Conservation (phyloP, 139 green algal genomes). For the Chlorella sp. region DNA sequence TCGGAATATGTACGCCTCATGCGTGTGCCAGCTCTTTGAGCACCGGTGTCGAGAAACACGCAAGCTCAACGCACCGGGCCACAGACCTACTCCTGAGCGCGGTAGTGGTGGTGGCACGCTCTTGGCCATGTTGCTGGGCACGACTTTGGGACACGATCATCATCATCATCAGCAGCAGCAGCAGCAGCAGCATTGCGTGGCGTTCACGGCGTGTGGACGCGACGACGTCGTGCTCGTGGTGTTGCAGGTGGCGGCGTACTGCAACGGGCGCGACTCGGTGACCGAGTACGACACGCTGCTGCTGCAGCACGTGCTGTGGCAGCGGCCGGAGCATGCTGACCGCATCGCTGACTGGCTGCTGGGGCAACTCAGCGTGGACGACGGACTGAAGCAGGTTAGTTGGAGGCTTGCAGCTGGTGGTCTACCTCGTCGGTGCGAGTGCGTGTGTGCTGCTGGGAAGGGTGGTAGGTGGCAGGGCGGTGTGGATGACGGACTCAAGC, state of each 20-base stretch:
- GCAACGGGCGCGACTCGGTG: constrained; percentile 58
- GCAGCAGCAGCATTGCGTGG: too few relatives aligned
- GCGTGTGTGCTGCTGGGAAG: constrained; percentile 12
- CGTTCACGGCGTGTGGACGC: too few relatives aligned
- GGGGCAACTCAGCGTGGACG: constrained; percentile 55
- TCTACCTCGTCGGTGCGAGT: neutral
- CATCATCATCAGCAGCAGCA: too few relatives aligned
- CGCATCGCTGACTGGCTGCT: constrained; percentile 79
- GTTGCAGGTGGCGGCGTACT: constrained; percentile 71
- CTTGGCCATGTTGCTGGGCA: too few relatives aligned
- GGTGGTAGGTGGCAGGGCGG: too few relatives aligned
- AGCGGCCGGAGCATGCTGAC: constrained; percentile 63
- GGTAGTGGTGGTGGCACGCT: too few relatives aligned
- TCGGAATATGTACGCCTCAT: constrained; percentile 21
- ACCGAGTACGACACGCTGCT: constrained; percentile 79
- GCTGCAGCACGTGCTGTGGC: constrained; percentile 86
- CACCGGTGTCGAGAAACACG: too few relatives aligned
- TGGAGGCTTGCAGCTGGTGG: neutral
- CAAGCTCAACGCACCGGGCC: too few relatives aligned
- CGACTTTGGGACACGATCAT: too few relatives aligned
- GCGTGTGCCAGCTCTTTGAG: too few relatives aligned
- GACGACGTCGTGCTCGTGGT: too few relatives aligned
- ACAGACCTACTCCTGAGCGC: too few relatives aligned
- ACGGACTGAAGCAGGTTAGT: constrained; percentile 64
- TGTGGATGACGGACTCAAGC: neutral